Evolutionary conservation across 2,329 filamentous ascomycete species (phyloP), one percentile per base, ranked within the genome.

Genomic region (Helicocarpus griseus): DNA sequence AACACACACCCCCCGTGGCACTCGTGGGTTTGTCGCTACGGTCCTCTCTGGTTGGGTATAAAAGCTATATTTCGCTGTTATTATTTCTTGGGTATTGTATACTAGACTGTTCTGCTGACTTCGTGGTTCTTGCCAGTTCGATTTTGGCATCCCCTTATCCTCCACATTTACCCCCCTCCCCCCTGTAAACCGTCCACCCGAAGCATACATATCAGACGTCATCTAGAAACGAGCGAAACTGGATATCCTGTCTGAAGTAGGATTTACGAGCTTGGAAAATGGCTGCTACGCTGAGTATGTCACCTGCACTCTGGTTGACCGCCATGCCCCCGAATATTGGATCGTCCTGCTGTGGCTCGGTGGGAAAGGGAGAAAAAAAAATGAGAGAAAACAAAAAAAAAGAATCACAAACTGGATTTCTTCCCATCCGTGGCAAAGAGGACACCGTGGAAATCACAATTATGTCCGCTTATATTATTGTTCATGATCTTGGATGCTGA

Each of bases 231-330:
- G 21, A 47, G 31, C 29, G 36, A 47, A n/a, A 29, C 45, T 47
- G 45, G 45, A 49, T 40, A 40, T 29, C 47, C 41, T 41, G 28
- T 41, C 24, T 26, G 24, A 31, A 41, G n/a, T 48, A 21, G 48
- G 28, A 31, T 45, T 33, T 35, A 40, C 28, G 14, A 43, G 28
- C 39, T 35, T 43, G 54, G 31, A 70, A 58, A 50, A 71, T 71
- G 68, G 65, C 68, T 63, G 66, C 69, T 62, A 70, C 68, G 58
- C 57, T 71, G 65, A 70, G 69, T 71, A 71, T 63, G 69, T 70
- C 41, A 55, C 59, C 57, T 53, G 53, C 50, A 56, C 49, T 47
- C 19, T 36, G 31, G 31, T 47, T 31, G 14, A n/a, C 29, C 45
- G 36, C 45, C 21, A 9, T 36, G 24, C 36, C 19, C 45, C 45